These are phyloP conservation scores for Camelina neglecta DNA, from an alignment of 345 rosid species.

Conservation along the genomic window DNA sequence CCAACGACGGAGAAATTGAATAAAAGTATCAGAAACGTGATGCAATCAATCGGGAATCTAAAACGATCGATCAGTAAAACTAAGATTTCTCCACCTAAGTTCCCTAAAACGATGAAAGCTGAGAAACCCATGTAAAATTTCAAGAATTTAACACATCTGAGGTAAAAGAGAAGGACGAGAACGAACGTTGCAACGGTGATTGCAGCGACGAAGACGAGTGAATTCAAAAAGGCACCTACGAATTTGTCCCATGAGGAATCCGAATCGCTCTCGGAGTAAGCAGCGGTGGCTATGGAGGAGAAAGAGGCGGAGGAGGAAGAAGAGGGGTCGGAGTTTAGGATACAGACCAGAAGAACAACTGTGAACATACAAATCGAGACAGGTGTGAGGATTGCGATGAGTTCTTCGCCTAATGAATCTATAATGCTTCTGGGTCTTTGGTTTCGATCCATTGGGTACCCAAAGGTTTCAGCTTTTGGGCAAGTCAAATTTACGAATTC, in stretches of 20 bases:
- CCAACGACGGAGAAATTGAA: slow-evolving; percentile 85
- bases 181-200: slow-evolving; percentile 77
- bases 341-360: slow-evolving; percentile 79
- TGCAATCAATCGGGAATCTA: slow-evolving; percentile 64
- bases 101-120: slow-evolving; percentile 76
- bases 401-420: slow-evolving; percentile 79
- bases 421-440: slow-evolving; percentile 62
- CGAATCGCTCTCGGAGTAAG: slow-evolving; percentile 70
- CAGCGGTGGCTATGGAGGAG: slow-evolving; percentile 71
- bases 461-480: slow-evolving; percentile 31
- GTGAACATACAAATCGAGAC: slow-evolving; percentile 89
- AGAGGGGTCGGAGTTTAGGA: slow-evolving; percentile 61
- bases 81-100: slow-evolving; percentile 79
- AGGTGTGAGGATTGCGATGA: slow-evolving; percentile 78
- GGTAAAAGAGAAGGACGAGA: slow-evolving; percentile 84
- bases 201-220: slow-evolving; percentile 77
- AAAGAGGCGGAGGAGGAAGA: slow-evolving; percentile 60
- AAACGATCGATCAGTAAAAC: slow-evolving; percentile 58
- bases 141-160: slow-evolving; percentile 77
- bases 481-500: slow-evolving; percentile 31
- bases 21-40: slow-evolving; percentile 64
- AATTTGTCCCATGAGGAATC: slow-evolving; percentile 90
- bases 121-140: slow-evolving; percentile 85
- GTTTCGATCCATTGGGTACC: slow-evolving; percentile 61
- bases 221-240: slow-evolving; percentile 77